Percentiles rank a stretch among this genome's conserved stretches.
Conservation (phyloP, 1,284 basidiomycete species). For the Apiotrichum brassicae region DNA sequence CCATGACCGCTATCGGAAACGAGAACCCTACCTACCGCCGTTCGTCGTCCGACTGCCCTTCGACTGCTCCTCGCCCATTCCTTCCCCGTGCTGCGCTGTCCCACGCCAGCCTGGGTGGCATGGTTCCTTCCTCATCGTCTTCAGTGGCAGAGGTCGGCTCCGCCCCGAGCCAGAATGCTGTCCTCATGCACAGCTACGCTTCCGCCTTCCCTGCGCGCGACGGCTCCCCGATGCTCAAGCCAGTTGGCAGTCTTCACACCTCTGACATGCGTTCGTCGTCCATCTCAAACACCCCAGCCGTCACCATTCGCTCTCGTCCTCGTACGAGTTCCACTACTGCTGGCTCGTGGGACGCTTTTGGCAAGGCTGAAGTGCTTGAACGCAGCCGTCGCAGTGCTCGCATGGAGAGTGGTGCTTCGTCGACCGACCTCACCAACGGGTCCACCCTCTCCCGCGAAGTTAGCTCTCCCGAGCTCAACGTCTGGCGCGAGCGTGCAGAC, state of each 20-base stretch:
- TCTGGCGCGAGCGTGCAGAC: conserved; percentile 3
- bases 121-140: conserved; percentile 19
- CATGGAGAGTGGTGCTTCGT: conserved; percentile 3
- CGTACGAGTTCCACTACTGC: conserved; percentile 25
- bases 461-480: not conserved
- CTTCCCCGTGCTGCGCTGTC: conserved; percentile 31
- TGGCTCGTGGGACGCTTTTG: conserved; percentile 38
- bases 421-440: conserved; percentile 1
- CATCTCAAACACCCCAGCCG: not conserved
- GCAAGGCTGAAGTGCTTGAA: conserved; percentile 24
- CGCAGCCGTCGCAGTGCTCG: conserved; percentile 5
- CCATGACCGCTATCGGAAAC: no score
- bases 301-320: conserved; percentile 10
- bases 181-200: conserved; percentile 33
- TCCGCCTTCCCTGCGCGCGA: conserved; percentile 34
- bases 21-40: conserved; percentile 15
- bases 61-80: conserved; percentile 2
- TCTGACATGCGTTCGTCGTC: conserved; percentile 2
- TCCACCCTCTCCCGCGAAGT: not conserved
- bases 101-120: conserved; percentile 32
- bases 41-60: conserved; percentile 19
- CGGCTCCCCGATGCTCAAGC: conserved; percentile 5
- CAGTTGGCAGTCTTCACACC: conserved; percentile 4
- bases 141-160: conserved; percentile 30
- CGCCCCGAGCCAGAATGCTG: conserved; percentile 30